These are phyloP conservation scores for Aspergillus egyptiacus DNA, from an alignment of 495 filamentous ascomycete species.

Conservation along the genomic window DNA sequence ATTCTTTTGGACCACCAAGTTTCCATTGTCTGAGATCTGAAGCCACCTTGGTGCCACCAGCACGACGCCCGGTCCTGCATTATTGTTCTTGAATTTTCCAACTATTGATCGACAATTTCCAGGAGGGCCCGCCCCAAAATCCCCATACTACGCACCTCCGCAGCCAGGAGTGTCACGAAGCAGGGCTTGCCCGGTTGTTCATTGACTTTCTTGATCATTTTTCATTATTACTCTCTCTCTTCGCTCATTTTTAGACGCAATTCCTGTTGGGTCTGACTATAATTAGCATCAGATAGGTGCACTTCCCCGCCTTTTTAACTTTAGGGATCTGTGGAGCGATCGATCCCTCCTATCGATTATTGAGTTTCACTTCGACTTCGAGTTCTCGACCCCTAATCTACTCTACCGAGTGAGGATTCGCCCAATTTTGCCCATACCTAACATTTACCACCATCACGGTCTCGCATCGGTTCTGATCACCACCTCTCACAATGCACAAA, in stretches of 20 bases:
- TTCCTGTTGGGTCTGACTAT: conserved; percentile 8
- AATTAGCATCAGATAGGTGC: conserved; percentile 4
- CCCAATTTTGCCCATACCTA: background rate
- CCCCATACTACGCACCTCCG: conserved; percentile 15
- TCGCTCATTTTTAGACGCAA: background rate
- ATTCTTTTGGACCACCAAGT: conserved; percentile 3
- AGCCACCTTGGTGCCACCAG: conserved; percentile 9
- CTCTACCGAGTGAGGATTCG: conserved; percentile 8
- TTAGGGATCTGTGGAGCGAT: background rate
- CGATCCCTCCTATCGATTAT: conserved; percentile 7
- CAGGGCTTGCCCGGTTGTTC: conserved; percentile 4
- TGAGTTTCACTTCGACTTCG: background rate
- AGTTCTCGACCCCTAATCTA: background rate
- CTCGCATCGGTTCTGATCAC: background rate
- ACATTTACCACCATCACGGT: background rate
- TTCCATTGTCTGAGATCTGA: conserved; percentile 6
- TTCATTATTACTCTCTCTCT: conserved; percentile 20
- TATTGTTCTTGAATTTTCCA: conserved; percentile 13
- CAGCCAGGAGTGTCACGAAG: conserved; percentile 9
- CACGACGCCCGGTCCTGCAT: conserved; percentile 4
- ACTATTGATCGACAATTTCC: conserved; percentile 19
- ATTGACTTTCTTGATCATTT: conserved; percentile 8
- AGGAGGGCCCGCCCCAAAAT: background rate
- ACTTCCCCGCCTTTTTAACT: conserved; percentile 9
- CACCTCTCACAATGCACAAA: conserved; percentile 50